Evolutionary conservation across 192 early-diverging fungal genomes (phyloP), one percentile per base, ranked within the genome.

Genomic region (Entophlyctis luteolus): DNA sequence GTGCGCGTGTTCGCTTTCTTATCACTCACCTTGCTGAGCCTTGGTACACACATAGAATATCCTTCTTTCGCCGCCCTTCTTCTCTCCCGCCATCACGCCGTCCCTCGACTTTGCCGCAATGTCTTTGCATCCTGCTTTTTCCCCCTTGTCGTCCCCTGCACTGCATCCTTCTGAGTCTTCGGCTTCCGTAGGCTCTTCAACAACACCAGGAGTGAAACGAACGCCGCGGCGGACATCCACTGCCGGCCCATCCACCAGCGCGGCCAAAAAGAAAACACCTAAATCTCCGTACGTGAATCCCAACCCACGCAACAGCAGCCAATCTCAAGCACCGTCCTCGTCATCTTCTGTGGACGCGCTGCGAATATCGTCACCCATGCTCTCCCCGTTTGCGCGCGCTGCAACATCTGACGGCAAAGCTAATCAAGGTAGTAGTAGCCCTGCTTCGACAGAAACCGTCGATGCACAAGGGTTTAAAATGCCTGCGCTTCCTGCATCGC

Each of bases 11-110:
- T 12, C 49, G n/a, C 10, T 8, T 52, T 8, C 49, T n/a, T 8
- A 52, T 10, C 8, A 59, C 55, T 33, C 53, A 36, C 35, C 20
- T 34, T 56, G 14, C 18, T 32, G 20, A 27, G 18, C 38, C 48
- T 10, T 0, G 20, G 18, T 6, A 62, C 23, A 18, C 55, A 10
- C 31, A 8, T 55, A 37, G 33, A 62, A 78, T 65, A 42, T 77
- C 2, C 68, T 79, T 37, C 81, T 87, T 16, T 86, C 86, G 10
- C 88, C 88, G 0, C n/a, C n/a, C n/a, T 68, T 89, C 20, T 83
- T 89, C 8, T 89, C 88, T 4, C 88, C 88, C 4, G 86, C 84
- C 8, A 84, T 86, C 73, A 89, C 86, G 0, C 88, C 88, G 1
- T 78, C 80, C 25, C 73, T 79, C 42, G 78, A 79, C 34, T 86